phyloP scores from a whole-genome alignment of 108 stramenopile genomes.

The Nitzschia palea region DNA sequence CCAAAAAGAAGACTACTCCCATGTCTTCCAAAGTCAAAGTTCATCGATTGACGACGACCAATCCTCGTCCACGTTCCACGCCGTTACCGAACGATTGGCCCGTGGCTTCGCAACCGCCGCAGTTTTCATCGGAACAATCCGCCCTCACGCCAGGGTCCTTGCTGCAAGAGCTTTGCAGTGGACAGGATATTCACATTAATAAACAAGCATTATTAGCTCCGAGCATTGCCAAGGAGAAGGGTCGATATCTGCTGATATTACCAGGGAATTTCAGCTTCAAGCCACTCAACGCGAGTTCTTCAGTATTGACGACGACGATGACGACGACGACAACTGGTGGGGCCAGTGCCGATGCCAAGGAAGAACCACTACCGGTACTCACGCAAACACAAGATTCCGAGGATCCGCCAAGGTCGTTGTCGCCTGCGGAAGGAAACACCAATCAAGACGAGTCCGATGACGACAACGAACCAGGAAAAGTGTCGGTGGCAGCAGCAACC shows the following conservation, averaged over 20 bases:
- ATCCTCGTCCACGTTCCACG: background rate
- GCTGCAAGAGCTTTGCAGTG: constrained; percentile 32
- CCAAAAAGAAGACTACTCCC: too few species aligned
- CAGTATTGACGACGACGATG: constrained; percentile 5
- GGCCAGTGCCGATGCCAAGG: background rate
- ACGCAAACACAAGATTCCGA: too few species aligned
- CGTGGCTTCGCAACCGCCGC: constrained; percentile 14
- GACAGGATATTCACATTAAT: constrained; percentile 36
- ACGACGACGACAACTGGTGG: constrained; percentile 1
- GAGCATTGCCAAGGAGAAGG: constrained; percentile 35
- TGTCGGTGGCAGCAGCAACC: constrained; percentile 4
- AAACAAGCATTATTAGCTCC: constrained; percentile 25
- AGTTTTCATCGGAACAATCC: constrained; percentile 14
- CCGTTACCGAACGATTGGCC: constrained; percentile 29
- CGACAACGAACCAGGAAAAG: background rate
- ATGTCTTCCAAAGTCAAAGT: too few species aligned
- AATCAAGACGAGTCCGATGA: background rate
- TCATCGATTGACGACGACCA: background rate
- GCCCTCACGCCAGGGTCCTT: constrained; percentile 37
- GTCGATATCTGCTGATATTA: constrained; percentile 37
- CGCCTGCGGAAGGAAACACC: background rate
- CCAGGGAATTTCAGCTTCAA: constrained; percentile 38
- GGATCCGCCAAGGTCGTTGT: too few species aligned
- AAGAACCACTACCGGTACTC: too few species aligned
- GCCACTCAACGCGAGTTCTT: constrained; percentile 1